Evolutionary conservation across 768 basidiomycete species (phyloP).

Genomic region (Ramaria sp.): DNA sequence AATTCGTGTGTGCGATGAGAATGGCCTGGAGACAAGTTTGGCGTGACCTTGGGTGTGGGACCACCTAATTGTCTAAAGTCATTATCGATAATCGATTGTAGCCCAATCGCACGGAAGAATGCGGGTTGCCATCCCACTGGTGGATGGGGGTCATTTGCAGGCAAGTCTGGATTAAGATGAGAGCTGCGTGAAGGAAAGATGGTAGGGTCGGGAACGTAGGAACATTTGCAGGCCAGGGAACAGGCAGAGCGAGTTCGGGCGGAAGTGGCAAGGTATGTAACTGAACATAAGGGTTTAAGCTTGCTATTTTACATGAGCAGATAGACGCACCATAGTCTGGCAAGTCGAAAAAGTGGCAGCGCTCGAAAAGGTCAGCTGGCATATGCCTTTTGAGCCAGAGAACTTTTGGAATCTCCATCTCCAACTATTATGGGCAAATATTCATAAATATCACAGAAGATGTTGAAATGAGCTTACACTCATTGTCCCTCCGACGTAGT

Average conservation of each 20-base stretch:
- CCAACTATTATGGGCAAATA: conserved; percentile 43
- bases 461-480: conserved; percentile 42
- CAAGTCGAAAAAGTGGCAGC: conserved; percentile 80
- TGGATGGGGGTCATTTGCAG: conserved; percentile 2
- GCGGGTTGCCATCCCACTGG: conserved; percentile 73
- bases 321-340: conserved; percentile 59
- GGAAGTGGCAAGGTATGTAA: conserved; percentile 86
- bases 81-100: conserved; percentile 55
- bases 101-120: conserved; percentile 81
- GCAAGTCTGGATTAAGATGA: conserved; percentile 1
- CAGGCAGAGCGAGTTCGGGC: conserved; percentile 70
- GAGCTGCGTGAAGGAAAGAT: conserved; percentile 7
- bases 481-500: conserved; percentile 95
- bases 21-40: conserved; percentile 3
- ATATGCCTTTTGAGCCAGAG: conserved; percentile 94
- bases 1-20: neutral
- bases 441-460: neutral
- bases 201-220: conserved; percentile 63
- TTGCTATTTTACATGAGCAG: neutral
- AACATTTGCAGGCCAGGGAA: conserved; percentile 94
- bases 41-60: neutral
- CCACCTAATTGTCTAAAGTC: conserved; percentile 72
- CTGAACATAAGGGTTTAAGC: conserved; percentile 10
- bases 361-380: conserved; percentile 54
- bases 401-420: conserved; percentile 98